Evolutionary conservation across 2,329 filamentous ascomycete species (phyloP).

Genomic region (Paecilomyces dactylethromorphus): DNA sequence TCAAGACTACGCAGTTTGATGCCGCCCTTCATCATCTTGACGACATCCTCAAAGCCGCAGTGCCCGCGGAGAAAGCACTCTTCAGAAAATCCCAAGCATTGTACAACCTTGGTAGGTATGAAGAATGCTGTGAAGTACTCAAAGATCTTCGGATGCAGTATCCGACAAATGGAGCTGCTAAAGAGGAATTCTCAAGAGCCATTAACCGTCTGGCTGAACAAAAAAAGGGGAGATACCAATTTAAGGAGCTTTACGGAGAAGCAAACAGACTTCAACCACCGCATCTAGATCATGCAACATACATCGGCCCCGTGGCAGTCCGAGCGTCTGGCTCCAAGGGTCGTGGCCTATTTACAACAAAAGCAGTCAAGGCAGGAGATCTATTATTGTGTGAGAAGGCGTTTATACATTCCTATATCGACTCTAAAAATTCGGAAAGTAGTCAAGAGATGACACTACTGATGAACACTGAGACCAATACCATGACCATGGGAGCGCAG

Average conservation of each 20-base stretch:
- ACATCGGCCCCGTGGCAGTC: slow-evolving; percentile 35
- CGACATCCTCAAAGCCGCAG: slow-evolving; percentile 4
- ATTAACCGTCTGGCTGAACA: neutral
- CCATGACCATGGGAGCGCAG: slow-evolving; percentile 30
- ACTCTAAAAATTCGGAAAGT: neutral
- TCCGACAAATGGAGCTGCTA: slow-evolving; percentile 28
- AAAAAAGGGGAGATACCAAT: neutral
- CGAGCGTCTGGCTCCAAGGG: slow-evolving; percentile 36
- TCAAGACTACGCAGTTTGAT: slow-evolving; percentile 26
- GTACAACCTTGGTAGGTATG: slow-evolving; percentile 37
- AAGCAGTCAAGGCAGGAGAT: slow-evolving; percentile 43
- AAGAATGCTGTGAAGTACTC: slow-evolving; percentile 29
- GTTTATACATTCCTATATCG: slow-evolving; percentile 33
- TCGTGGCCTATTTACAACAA: slow-evolving; percentile 47
- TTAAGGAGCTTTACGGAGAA: neutral
- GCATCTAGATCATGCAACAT: slow-evolving; percentile 44
- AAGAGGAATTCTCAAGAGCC: slow-evolving; percentile 9
- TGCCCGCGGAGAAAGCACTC: slow-evolving; percentile 36
- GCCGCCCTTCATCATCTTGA: slow-evolving; percentile 27
- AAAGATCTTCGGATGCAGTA: slow-evolving; percentile 22
- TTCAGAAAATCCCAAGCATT: slow-evolving; percentile 42
- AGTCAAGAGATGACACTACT: slow-evolving; percentile 9
- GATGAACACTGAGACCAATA: slow-evolving; percentile 30
- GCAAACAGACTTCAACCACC: neutral
- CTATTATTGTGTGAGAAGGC: slow-evolving; percentile 53